Evolutionary conservation across 371 early-diverging fungal species (phyloP), one percentile per base, ranked within the genome.

Genomic region (Nematocida sp.): DNA sequence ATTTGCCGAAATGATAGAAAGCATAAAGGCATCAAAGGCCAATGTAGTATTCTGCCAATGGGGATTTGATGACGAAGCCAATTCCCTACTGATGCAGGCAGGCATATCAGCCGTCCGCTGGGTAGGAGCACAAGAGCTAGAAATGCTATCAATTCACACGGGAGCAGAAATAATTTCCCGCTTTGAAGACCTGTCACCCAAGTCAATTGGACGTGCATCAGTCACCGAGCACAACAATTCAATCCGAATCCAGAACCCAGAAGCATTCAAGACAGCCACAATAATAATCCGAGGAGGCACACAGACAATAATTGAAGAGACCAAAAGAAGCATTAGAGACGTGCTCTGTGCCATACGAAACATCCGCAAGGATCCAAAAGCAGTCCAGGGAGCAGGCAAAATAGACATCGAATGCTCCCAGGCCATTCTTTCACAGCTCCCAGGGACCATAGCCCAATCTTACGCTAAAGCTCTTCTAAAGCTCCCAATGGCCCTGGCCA

Each of bases 41-140:
- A 94, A 94, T 85, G 79, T 98, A 31, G 97, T 95, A 40, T 90
- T 96, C 54, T 98, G 97, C 86, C 98, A 99, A 84, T 98, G 98
- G 98, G 99, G 99, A 74, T 98, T 99, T 81, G 98, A 98, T 84
- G 99, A 99, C 81, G 98, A 99, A 84, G 99, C 98, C 45, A 99
- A 96, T 85, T 95, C 95, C 81, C 84, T 99, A 82, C 85, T 99
- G 63, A 84, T 96, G 85, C 94, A 96, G 84, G 91, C 94, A 85
- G 81, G 94, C 80, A 86, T 99, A 35, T 96, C 99, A 46, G 95
- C 97, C 70, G 93, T 98, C 29, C 87, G 99, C 77, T 98, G 99
- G 99, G 98, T 99, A n/a, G 99, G 99, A 74, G 99, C 98, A 32
- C 93, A 95, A 27, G 98, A 98, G 82, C 90, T 98, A 48, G 83